These are phyloP conservation scores for Nicotiana noctiflora DNA, from an alignment of 257 asterid genomes.

Conservation along the genomic window DNA sequence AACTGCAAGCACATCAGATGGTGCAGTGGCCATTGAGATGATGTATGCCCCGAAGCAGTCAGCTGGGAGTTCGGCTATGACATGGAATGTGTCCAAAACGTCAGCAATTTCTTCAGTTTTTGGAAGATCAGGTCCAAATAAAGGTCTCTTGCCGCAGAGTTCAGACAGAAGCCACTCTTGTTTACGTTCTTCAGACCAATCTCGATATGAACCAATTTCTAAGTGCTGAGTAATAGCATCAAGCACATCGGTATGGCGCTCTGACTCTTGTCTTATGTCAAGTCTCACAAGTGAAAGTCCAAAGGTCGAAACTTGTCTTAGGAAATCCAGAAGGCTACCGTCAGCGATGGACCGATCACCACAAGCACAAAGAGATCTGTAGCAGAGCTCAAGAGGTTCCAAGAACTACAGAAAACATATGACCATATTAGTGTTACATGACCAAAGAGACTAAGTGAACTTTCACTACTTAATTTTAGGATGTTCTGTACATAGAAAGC, in stretches of 20 bases:
- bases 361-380: conserved; percentile 43
- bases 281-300: conserved; percentile 48
- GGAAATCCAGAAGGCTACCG: conserved; percentile 47
- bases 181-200: conserved; percentile 42
- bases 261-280: conserved; percentile 48
- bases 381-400: conserved; percentile 50
- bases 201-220: conserved; percentile 40
- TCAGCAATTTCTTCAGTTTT: conserved; percentile 46
- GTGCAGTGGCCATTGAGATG: conserved; percentile 45
- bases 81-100: conserved; percentile 44
- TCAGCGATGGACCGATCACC: conserved; percentile 45
- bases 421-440: neutral
- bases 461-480: neutral
- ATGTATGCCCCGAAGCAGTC: conserved; percentile 47
- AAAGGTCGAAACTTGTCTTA: conserved; percentile 48
- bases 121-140: conserved; percentile 44
- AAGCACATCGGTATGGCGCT: conserved; percentile 40
- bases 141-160: conserved; percentile 44
- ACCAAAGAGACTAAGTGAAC: neutral
- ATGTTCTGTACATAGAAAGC: neutral
- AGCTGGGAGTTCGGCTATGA: conserved; percentile 40
- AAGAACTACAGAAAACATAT: conserved; percentile 25
- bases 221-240: conserved; percentile 39
- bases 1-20: conserved; percentile 51
- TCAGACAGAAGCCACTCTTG: conserved; percentile 51